Base-by-base conservation (phyloP, 805 yeast species). In the Candida sonorensis region DNA sequence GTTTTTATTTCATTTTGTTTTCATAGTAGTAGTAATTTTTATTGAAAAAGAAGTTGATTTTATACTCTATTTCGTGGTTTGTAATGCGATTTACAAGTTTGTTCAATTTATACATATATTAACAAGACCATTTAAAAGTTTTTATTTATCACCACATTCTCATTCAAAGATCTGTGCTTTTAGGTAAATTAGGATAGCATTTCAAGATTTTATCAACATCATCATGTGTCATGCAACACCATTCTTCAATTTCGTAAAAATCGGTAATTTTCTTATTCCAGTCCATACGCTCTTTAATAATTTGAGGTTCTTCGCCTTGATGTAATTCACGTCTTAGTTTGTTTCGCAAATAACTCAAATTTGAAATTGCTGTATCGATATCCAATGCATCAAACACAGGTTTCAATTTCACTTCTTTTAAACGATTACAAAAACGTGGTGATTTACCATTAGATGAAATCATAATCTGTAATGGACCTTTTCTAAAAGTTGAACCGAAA, bases 381-480 rank as follows among this genome's bases (percentile, higher is more conserved):
- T 67, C 62, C 22, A 61, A 47, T 10, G 59, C 54, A 17, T 59
- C 62, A 21, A 69, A 64, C 30, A 57, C 38, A 2, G 58, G 57
- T 27, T 63, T 67, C 23, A 84, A 59, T 41, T 70, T 69, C 34
- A 69, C 66, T 15, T 79, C 70, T 34, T 84, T 77, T 23, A 73
- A 59, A 36, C 73, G 68, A 39, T 67, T 67, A 31, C 86, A 79
- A 45, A 84, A 67, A 33, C 92, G 58, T 1, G 95, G 95, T 2
- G 88, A 79, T 45, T 77, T 72, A 4, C 94, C 94, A 53, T 82
- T 83, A 10, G 94, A 82, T 24, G 85, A 75, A 10, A 84, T 80
- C 88, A 84, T 78, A 23, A 84, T 67, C 50, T 83, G 92, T 30
- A 84, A 59, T 11, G 77, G 73, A 11, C 88, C 92, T 41, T 72